Conservation (phyloP, 225 moss, liverwort and hornwort genomes). For the Marchantia polymorpha region DNA sequence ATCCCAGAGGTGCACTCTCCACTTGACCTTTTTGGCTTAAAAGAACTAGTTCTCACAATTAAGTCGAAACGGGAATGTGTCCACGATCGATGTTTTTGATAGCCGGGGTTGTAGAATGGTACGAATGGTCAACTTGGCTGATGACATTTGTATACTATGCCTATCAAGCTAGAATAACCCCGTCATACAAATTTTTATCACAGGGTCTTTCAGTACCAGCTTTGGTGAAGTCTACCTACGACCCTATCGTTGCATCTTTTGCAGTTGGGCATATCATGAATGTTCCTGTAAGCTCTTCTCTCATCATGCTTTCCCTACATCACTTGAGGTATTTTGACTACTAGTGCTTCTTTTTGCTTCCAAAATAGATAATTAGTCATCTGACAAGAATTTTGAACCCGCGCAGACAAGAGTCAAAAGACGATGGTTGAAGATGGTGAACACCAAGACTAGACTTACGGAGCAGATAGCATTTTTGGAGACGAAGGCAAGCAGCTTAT, state of each 20-base stretch:
- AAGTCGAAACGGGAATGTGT: background rate
- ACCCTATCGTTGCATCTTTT: conserved; percentile 47
- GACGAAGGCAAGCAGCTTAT: conserved; percentile 16
- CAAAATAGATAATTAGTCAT: background rate
- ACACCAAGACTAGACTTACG: conserved; percentile 47
- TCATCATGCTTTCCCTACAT: background rate
- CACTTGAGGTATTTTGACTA: background rate
- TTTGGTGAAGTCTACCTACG: conserved; percentile 30
- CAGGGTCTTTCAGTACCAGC: conserved; percentile 29
- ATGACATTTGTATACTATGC: background rate
- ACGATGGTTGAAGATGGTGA: conserved; percentile 48
- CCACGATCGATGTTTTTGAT: background rate
- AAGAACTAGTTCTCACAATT: background rate
- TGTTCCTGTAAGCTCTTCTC: conserved; percentile 43
- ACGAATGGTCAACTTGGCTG: background rate
- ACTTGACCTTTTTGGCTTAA: background rate
- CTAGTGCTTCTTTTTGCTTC: background rate
- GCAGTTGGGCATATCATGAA: conserved; percentile 50
- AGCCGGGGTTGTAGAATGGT: background rate
- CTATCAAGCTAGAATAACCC: background rate
- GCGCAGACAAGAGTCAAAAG: conserved; percentile 50
- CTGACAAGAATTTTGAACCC: background rate
- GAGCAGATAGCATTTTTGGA: conserved; percentile 59
- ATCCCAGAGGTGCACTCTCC: conserved; percentile 35
- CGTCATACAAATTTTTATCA: background rate